Evolutionary conservation across 352 stramenopile genomes (phyloP).

Genomic region (Pythium diclinum): DNA sequence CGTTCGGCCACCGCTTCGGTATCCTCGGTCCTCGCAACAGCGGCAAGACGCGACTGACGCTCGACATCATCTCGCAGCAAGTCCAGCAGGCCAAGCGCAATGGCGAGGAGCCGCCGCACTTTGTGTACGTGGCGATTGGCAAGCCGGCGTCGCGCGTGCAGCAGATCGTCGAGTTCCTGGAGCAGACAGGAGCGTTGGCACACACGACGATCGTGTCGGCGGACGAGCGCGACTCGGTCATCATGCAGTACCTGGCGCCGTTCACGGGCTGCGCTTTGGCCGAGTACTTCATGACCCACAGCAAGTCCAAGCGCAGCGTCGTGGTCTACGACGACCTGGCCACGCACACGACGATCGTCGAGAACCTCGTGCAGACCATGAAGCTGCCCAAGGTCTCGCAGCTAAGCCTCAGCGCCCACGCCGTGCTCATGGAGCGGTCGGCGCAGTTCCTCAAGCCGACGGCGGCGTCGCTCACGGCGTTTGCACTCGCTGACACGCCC

Average conservation of each 20-base stretch:
- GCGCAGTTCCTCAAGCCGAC: conserved; percentile 52
- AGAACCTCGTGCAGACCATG: conserved; percentile 71
- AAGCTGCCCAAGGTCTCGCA: conserved; percentile 55
- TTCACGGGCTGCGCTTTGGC: conserved; percentile 74
- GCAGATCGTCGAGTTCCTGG: conserved; percentile 60
- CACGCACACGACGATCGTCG: conserved; percentile 67
- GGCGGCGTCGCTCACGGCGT: conserved; percentile 56
- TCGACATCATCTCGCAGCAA: conserved; percentile 68
- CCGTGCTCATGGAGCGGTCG: conserved; percentile 77
- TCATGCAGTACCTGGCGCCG: conserved; percentile 79
- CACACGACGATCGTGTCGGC: conserved; percentile 70
- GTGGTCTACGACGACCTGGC: conserved; percentile 82
- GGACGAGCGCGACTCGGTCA: conserved; percentile 60
- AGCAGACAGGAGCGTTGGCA: conserved; percentile 36
- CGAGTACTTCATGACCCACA: conserved; percentile 63
- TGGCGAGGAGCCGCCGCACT: conserved; percentile 45
- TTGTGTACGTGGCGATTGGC: conserved; percentile 76
- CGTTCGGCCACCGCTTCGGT: conserved; percentile 63
- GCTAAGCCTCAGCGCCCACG: conserved; percentile 62
- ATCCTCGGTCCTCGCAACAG: conserved; percentile 63
- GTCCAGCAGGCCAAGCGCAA: conserved; percentile 31
- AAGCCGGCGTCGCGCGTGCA: conserved; percentile 56
- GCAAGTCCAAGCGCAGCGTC: conserved; percentile 47
- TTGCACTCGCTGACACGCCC: conserved; percentile 64
- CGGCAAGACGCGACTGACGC: conserved; percentile 65